Evolutionary conservation across 805 yeast species (phyloP).

Genomic region (Myxozyma melibiosi): DNA sequence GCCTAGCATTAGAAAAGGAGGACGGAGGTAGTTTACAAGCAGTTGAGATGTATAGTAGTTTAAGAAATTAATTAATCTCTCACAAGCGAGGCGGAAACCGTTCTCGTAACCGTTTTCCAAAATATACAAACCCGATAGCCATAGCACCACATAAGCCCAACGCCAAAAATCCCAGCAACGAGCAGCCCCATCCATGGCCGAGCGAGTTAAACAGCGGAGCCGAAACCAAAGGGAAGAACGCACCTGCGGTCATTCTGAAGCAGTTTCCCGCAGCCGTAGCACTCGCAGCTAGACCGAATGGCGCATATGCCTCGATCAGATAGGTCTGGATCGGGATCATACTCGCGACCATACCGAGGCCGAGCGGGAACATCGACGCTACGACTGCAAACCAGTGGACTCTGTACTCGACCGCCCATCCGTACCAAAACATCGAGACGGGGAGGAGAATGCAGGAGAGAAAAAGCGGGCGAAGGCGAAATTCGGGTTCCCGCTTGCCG

Average conservation of each 20-base stretch:
- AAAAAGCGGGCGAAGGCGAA: constrained; percentile 50
- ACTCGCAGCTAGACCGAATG: constrained; percentile 66
- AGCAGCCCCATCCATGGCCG: constrained; percentile 37
- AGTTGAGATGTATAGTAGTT: neutral
- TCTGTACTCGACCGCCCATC: constrained; percentile 51
- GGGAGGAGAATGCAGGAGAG: constrained; percentile 51
- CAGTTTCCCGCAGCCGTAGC: constrained; percentile 68
- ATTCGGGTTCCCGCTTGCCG: constrained; percentile 48
- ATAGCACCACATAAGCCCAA: constrained; percentile 1
- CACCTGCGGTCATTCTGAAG: constrained; percentile 67
- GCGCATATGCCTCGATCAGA: constrained; percentile 48
- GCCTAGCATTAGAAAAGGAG: too few relatives aligned
- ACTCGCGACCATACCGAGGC: constrained; percentile 44
- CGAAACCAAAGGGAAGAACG: constrained; percentile 67
- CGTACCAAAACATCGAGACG: constrained; percentile 53
- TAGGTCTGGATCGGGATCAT: constrained; percentile 44
- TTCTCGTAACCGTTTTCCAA: constrained; percentile 4
- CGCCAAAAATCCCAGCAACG: constrained; percentile 57
- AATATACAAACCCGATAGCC: constrained; percentile 7
- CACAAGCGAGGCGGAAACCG: constrained; percentile 9
- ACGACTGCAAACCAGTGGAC: constrained; percentile 58
- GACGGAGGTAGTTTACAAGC: too few relatives aligned
- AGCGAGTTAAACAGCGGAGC: constrained; percentile 43
- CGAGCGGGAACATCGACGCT: constrained; percentile 55
- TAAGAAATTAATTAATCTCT: neutral